A percentile compares a stretch with the other conserved stretches of the same genome.
Conservation (phyloP, 2,329 filamentous ascomycete genomes). For the Colletotrichum viniferum region DNA sequence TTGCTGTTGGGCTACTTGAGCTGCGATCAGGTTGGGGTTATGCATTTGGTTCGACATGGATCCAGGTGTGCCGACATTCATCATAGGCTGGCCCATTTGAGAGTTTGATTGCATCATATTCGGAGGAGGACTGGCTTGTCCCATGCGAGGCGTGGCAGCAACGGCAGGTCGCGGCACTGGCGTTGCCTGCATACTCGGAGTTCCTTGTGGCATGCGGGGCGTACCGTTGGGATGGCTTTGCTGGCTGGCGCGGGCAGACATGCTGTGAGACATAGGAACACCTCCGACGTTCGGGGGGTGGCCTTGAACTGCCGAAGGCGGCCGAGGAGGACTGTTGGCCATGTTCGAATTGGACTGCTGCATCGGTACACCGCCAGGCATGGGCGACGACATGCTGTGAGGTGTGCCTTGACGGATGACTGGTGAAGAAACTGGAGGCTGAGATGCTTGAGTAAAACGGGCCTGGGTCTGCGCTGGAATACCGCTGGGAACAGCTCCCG, state of each 20-base stretch:
- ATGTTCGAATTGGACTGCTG: slow-evolving; percentile 70
- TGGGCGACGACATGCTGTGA: slow-evolving; percentile 69
- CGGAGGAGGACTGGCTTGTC: slow-evolving; percentile 65
- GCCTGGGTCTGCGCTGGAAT: slow-evolving; percentile 48
- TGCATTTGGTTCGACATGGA: slow-evolving; percentile 41
- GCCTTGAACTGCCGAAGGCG: slow-evolving; percentile 68
- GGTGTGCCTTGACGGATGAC: slow-evolving; percentile 67
- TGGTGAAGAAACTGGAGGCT: slow-evolving; percentile 72
- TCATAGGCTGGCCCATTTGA: slow-evolving; percentile 57
- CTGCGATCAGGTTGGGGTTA: slow-evolving; percentile 43
- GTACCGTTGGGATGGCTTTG: slow-evolving; percentile 70
- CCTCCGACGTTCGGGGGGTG: slow-evolving; percentile 53
- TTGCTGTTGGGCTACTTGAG: slow-evolving; percentile 54
- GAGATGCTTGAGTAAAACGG: slow-evolving; percentile 62
- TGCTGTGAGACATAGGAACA: slow-evolving; percentile 64
- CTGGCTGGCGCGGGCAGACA: slow-evolving; percentile 69
- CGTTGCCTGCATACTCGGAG: slow-evolving; percentile 67
- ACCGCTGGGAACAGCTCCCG: slow-evolving; percentile 36
- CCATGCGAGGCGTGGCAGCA: slow-evolving; percentile 64
- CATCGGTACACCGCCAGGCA: slow-evolving; percentile 67
- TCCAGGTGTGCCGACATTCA: slow-evolving; percentile 43
- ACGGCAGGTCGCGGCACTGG: slow-evolving; percentile 59
- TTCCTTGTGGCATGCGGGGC: slow-evolving; percentile 64
- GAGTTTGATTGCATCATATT: slow-evolving; percentile 62
- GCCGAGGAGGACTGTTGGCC: slow-evolving; percentile 70